Evolutionary conservation across 2,329 filamentous ascomycete genomes (phyloP), one percentile per base, ranked within the genome.

Genomic region (Cladosporium colombiae): DNA sequence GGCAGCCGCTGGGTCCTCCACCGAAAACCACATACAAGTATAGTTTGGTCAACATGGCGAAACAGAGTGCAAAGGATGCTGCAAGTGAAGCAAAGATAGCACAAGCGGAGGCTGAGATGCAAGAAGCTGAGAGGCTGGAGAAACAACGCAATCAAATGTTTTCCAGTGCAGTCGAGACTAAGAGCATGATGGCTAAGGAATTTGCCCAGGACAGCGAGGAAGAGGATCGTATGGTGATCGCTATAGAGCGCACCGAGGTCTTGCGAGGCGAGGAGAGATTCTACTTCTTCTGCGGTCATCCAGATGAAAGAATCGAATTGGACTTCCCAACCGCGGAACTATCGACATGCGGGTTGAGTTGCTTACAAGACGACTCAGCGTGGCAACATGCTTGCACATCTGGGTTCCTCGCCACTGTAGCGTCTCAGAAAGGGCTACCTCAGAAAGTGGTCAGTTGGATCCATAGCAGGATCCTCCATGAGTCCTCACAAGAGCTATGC

Each of bases 221-320:
- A 25, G 80, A 82, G 31, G 81, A 83, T 65, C 84, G 84, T 68
- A 76, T 89, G 33, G 78, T 84, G 66, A 78, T 82, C 67, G 88
- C 87, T 44, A 82, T 90, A 70, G 79, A 82, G 67, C 81, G 87
- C 70, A 90, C 87, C 1, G 87, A 89, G 72, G 85, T 85, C 31
- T 79, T 86, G 49, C 78, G 84, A 23, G 74, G 78, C 18, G 80
- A 84, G n/a, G 80, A 81, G 61, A 76, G 77, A 5, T 90, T 86
- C 79, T 81, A 83, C 61, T 89, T 89, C 73, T 90, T 88, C 69
- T 77, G 79, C 5, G 63, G 69, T 68, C 50, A 66, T 5, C 13
- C 14, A 13, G 3, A 55, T 5, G 11, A 29, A 4, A 5, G 25
- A 3, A 62, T 52, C 13, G 29, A 65, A 1, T 18, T 50, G 27